phyloP scores from a whole-genome alignment of 495 filamentous ascomycete species.

The Platismatia glauca region DNA sequence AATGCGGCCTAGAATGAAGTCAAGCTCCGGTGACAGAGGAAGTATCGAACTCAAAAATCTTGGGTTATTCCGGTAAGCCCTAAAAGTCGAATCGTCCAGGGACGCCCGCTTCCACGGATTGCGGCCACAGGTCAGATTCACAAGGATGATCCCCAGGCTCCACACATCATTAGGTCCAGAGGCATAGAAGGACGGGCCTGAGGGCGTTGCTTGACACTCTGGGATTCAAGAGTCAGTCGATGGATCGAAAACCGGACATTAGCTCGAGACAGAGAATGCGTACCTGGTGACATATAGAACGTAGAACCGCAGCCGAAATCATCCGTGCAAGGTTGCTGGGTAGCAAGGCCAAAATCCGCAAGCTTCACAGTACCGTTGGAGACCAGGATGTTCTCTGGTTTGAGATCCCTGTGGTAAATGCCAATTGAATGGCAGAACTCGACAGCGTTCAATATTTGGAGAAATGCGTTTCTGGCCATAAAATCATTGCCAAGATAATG shows the following conservation, averaged over 20 bases:
- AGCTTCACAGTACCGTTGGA: slow-evolving; percentile 85
- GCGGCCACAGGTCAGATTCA: slow-evolving; percentile 94
- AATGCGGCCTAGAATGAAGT: slow-evolving; percentile 76
- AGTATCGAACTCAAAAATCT: slow-evolving; percentile 89
- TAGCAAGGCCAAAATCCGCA: slow-evolving; percentile 95
- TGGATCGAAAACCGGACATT: background rate
- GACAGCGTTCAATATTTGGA: slow-evolving; percentile 97
- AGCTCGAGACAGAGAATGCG: slow-evolving; percentile 19
- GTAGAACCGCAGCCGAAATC: slow-evolving; percentile 98
- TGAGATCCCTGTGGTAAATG: slow-evolving; percentile 96
- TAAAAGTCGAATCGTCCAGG: slow-evolving; percentile 88
- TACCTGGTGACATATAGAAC: slow-evolving; percentile 99
- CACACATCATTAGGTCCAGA: slow-evolving; percentile 96
- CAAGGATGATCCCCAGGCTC: slow-evolving; percentile 93
- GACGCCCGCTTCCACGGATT: slow-evolving; percentile 98
- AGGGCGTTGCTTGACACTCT: slow-evolving; percentile 91
- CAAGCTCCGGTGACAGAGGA: slow-evolving; percentile 82
- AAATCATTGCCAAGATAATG: slow-evolving; percentile 89
- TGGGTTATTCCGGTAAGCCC: slow-evolving; percentile 76
- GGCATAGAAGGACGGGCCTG: slow-evolving; percentile 71
- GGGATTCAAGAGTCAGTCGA: slow-evolving; percentile 21
- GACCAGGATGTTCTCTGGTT: slow-evolving; percentile 96
- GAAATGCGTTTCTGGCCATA: slow-evolving; percentile 77
- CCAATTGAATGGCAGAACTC: slow-evolving; percentile 86
- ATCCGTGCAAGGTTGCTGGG: slow-evolving; percentile 68